These are phyloP conservation scores for Mucor irregularis DNA, from an alignment of 371 early-diverging fungal genomes.

Conservation along the genomic window DNA sequence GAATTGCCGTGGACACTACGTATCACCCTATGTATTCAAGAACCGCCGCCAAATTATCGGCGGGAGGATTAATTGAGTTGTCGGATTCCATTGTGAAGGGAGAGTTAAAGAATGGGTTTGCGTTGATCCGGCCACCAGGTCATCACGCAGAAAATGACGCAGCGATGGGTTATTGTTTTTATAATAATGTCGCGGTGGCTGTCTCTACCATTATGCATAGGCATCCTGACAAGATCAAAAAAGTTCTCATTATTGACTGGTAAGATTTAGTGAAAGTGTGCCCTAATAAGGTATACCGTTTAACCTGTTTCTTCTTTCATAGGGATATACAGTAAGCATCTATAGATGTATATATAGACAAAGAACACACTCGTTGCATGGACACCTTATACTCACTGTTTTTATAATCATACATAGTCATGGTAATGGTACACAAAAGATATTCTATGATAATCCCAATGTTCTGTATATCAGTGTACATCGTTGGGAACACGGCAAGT, in stretches of 20 bases:
- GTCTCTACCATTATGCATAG: constrained; percentile 51
- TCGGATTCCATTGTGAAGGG: constrained; percentile 54
- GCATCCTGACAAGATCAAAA: constrained; percentile 49
- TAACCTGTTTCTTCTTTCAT: neutral
- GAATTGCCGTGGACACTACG: constrained; percentile 62
- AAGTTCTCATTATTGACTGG: constrained; percentile 65
- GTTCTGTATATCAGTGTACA: constrained; percentile 67
- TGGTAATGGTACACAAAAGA: constrained; percentile 70
- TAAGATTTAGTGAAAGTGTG: too few relatives aligned
- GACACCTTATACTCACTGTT: too few relatives aligned
- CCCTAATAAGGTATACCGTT: too few relatives aligned
- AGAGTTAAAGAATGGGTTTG: constrained; percentile 63
- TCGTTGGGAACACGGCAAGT: constrained; percentile 65
- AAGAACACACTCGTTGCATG: too few relatives aligned
- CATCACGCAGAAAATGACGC: constrained; percentile 70
- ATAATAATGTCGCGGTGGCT: constrained; percentile 71
- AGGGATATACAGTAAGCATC: constrained; percentile 69
- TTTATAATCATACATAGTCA: constrained; percentile 32
- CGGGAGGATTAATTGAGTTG: constrained; percentile 52
- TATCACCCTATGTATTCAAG: constrained; percentile 56
- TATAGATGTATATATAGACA: too few relatives aligned
- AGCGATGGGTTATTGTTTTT: constrained; percentile 73
- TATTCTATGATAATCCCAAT: constrained; percentile 65
- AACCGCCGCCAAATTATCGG: too few relatives aligned
- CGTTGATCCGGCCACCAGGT: constrained; percentile 65